A percentile compares a stretch with the other conserved stretches of the same genome.
Evolutionary conservation across 1,284 basidiomycete species (phyloP).

Genomic region (Pseudozyma tsukubaensis): DNA sequence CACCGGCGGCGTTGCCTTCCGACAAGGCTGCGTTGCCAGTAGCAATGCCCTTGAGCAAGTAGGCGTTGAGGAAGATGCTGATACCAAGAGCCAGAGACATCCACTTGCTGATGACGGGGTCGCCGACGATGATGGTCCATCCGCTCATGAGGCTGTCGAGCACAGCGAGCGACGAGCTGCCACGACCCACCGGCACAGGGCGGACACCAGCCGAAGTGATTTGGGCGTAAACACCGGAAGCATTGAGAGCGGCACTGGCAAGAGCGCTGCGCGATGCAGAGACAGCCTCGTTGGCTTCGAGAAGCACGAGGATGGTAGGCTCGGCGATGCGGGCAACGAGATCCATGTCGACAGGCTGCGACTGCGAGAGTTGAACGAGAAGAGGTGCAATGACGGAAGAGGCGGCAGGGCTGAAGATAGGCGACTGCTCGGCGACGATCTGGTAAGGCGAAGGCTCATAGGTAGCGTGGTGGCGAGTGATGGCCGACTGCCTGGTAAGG

Average conservation of each 20-base stretch:
- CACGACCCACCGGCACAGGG: constrained; percentile 28
- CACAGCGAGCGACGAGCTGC: constrained; percentile 60
- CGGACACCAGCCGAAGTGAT: constrained; percentile 25
- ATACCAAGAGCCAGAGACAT: constrained; percentile 88
- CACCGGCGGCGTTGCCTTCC: constrained; percentile 65
- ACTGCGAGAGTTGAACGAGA: constrained; percentile 52
- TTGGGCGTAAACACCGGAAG: constrained; percentile 48
- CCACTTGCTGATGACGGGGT: constrained; percentile 95
- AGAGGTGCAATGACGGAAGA: constrained; percentile 55
- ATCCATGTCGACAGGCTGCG: constrained; percentile 46
- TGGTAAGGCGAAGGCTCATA: constrained; percentile 66
- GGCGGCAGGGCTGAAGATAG: constrained; percentile 44
- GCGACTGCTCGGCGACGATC: constrained; percentile 41
- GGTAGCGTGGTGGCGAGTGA: constrained; percentile 73
- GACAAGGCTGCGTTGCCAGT: constrained; percentile 67
- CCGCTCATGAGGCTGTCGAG: constrained; percentile 89
- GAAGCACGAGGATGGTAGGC: constrained; percentile 77
- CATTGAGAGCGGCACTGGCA: constrained; percentile 58
- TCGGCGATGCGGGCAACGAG: constrained; percentile 65
- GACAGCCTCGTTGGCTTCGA: constrained; percentile 70
- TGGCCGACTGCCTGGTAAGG: constrained; percentile 79
- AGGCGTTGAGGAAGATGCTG: constrained; percentile 91
- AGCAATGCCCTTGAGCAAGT: constrained; percentile 82
- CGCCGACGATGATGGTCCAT: constrained; percentile 95
- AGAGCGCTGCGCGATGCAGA: constrained; percentile 44